Percentiles rank a stretch among this genome's conserved stretches.
These are phyloP conservation scores for Endotrypanum monterogeii DNA, from an alignment of 208 protist species.

Conservation along the genomic window DNA sequence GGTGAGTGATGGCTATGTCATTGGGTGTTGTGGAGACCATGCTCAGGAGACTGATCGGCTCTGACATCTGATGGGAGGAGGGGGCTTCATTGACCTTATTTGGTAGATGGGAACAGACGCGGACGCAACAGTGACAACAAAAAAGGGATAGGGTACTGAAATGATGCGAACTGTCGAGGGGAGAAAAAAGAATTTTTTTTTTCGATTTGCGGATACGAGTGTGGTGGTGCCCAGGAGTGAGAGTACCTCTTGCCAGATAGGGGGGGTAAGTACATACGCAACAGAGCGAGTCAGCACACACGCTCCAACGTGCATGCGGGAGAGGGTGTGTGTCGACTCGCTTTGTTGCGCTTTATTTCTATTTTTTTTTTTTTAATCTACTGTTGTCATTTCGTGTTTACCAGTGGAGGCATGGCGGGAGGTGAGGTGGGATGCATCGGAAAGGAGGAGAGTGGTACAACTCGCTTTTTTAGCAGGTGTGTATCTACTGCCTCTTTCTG, in stretches of 20 bases:
- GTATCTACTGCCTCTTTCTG: not conserved
- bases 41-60: no score
- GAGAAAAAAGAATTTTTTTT: not conserved
- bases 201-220: not conserved
- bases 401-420: not conserved
- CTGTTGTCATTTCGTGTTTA: not conserved
- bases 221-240: not conserved
- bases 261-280: no score
- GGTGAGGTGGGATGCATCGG: not conserved
- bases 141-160: not conserved
- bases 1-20: no score
- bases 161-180: not conserved
- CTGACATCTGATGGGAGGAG: no score
- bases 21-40: not conserved
- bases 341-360: not conserved
- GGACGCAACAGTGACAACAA: not conserved
- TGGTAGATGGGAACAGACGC: not conserved
- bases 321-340: not conserved
- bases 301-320: not conserved
- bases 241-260: not conserved
- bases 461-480: not conserved
- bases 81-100: not conserved
- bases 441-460: not conserved
- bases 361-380: constrained; percentile 18
- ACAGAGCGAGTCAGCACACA: not conserved